Percentiles rank a stretch among this genome's conserved stretches.
Evolutionary conservation across 208 protist genomes (phyloP).

Genomic region (Leptomonas pyrrhocoris): DNA sequence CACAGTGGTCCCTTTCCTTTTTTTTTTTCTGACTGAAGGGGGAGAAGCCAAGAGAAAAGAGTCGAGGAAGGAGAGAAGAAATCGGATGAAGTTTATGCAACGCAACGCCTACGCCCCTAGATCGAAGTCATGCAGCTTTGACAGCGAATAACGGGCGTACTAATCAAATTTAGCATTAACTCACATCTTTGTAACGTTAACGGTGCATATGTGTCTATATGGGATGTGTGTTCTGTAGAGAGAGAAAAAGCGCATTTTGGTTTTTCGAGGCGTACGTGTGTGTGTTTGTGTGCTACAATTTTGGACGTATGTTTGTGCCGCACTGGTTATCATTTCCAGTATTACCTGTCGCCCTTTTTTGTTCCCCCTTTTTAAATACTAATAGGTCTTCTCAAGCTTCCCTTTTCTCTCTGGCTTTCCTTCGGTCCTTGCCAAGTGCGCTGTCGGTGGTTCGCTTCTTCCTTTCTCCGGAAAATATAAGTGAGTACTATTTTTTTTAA

Average conservation of each 20-base stretch:
- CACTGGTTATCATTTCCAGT: background rate
- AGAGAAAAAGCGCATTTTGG: background rate
- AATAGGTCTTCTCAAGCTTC: conserved; percentile 2
- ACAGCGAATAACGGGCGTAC: no score
- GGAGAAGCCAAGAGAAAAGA: background rate
- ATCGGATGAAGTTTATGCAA: no score
- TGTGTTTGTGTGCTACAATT: background rate
- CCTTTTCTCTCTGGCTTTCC: background rate
- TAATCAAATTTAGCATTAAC: no score
- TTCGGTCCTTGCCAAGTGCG: background rate
- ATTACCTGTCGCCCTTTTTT: background rate
- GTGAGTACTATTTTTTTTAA: conserved; percentile 5
- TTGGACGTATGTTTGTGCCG: conserved; percentile 6
- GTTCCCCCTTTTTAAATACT: background rate
- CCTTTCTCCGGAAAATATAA: background rate
- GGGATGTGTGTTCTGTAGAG: background rate
- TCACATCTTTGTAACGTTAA: no score
- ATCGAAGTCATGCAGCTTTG: no score
- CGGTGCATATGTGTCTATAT: background rate
- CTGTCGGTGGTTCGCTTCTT: conserved; percentile 10
- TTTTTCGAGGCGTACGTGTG: background rate
- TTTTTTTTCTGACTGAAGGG: conserved; percentile 1
- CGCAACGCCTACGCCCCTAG: no score
- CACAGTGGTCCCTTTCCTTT: background rate
- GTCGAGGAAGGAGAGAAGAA: background rate